Percentiles rank a stretch among this genome's conserved stretches.
phyloP scores from a whole-genome alignment of 768 basidiomycete species.

The Panellus pusillus region DNA sequence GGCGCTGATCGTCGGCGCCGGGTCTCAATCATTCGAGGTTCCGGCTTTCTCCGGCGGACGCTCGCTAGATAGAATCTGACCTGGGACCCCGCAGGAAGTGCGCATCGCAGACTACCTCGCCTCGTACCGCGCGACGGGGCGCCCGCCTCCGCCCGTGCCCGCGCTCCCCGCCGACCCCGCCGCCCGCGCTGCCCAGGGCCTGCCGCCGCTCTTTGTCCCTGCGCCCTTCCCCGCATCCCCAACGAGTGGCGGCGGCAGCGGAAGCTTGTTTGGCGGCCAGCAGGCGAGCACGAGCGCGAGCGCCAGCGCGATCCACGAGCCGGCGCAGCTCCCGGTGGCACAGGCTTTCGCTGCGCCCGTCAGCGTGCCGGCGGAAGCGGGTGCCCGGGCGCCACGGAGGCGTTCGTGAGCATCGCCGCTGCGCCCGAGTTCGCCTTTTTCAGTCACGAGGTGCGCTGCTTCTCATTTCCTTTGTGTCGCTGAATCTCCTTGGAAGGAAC shows the following conservation, averaged over 20 bases:
- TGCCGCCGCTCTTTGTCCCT: slow-evolving; percentile 42
- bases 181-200: slow-evolving; percentile 35
- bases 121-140: slow-evolving; percentile 33
- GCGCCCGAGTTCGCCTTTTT: slow-evolving; percentile 29
- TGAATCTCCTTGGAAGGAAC: slow-evolving; percentile 26
- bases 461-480: neutral
- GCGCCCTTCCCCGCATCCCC: slow-evolving; percentile 8
- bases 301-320: slow-evolving; percentile 7
- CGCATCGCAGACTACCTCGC: slow-evolving; percentile 38
- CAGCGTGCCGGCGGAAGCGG: neutral
- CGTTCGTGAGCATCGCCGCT: slow-evolving; percentile 31
- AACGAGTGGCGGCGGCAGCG: neutral
- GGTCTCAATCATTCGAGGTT: slow-evolving; percentile 17
- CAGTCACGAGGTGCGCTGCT: slow-evolving; percentile 33
- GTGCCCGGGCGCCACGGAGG: slow-evolving; percentile 15
- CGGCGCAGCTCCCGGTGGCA: slow-evolving; percentile 23
- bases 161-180: slow-evolving; percentile 32
- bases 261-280: neutral
- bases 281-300: slow-evolving; percentile 6
- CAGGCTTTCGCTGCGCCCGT: slow-evolving; percentile 31
- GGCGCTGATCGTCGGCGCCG: too few species aligned
- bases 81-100: slow-evolving; percentile 31
- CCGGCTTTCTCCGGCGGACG: neutral
- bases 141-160: slow-evolving; percentile 37
- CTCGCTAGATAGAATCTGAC: too few species aligned